A percentile compares a stretch with the other conserved stretches of the same genome.
phyloP scores from a whole-genome alignment of 345 rosid species.

The Theobroma cacao region DNA sequence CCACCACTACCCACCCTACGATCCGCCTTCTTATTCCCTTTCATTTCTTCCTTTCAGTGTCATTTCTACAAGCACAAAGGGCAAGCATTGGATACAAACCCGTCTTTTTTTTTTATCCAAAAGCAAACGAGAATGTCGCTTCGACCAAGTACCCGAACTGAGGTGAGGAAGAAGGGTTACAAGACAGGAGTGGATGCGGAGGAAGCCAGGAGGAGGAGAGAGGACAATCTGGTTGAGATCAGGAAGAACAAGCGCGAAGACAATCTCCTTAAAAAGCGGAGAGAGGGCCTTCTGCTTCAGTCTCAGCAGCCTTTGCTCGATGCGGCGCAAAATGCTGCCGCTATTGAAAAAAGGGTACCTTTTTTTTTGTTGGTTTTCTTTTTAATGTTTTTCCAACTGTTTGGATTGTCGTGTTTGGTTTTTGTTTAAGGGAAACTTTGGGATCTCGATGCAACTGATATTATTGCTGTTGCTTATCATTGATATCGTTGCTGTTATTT shows the following conservation, averaged over 20 bases:
- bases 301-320: constrained; percentile 36
- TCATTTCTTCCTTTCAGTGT: background rate
- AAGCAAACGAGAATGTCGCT: constrained; percentile 34
- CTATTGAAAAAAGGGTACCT: constrained; percentile 47
- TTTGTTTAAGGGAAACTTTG: constrained; percentile 9
- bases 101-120: too few species aligned
- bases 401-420: constrained; percentile 21
- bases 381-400: background rate
- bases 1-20: background rate
- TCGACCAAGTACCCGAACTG: constrained; percentile 35
- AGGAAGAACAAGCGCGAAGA: constrained; percentile 48
- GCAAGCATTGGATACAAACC: background rate
- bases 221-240: constrained; percentile 53
- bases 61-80: background rate
- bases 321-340: constrained; percentile 32
- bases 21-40: background rate
- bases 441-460: background rate
- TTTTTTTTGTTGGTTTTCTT: background rate
- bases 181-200: constrained; percentile 46
- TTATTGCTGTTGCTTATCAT: background rate
- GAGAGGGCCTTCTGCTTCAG: constrained; percentile 47
- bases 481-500: background rate
- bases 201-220: constrained; percentile 49
- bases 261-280: constrained; percentile 51
- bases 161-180: constrained; percentile 44